Conservation (phyloP, 2,329 filamentous ascomycete genomes). For the Aspergillus quadricinctus region DNA sequence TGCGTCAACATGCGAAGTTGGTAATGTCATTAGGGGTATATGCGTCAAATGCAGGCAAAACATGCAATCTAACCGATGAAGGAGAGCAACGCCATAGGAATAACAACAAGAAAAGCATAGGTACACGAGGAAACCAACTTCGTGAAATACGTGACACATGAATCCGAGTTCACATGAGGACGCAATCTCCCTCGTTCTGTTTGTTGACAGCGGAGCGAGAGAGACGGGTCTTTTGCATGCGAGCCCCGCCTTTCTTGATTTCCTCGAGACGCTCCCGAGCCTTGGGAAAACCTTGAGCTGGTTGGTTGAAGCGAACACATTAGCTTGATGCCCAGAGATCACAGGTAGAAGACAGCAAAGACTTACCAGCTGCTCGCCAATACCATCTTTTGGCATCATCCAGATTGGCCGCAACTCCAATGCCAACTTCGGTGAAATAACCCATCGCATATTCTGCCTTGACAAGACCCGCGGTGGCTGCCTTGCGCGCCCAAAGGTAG, state of each 20-base stretch:
- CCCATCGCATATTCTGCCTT: slow-evolving; percentile 99
- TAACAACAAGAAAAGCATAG: slow-evolving; percentile 2
- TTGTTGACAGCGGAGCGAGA: slow-evolving; percentile 77
- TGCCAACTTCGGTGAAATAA: slow-evolving; percentile 93
- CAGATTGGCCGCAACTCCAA: slow-evolving; percentile 77
- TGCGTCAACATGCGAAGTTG: background rate
- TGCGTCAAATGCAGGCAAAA: slow-evolving; percentile 4
- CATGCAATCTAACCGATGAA: background rate
- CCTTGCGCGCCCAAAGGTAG: slow-evolving; percentile 94
- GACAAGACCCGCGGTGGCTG: slow-evolving; percentile 76
- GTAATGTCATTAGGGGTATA: slow-evolving; percentile 6
- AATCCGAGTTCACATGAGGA: slow-evolving; percentile 35
- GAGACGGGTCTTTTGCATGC: slow-evolving; percentile 69
- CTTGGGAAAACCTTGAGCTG: slow-evolving; percentile 91
- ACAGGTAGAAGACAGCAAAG: background rate
- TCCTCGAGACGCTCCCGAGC: slow-evolving; percentile 90
- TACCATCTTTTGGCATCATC: slow-evolving; percentile 99
- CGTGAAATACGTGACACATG: background rate
- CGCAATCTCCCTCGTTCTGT: slow-evolving; percentile 84
- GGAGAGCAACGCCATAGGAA: slow-evolving; percentile 1
- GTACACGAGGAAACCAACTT: background rate
- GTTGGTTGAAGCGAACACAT: background rate
- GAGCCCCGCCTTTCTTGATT: slow-evolving; percentile 73
- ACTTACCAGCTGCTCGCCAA: slow-evolving; percentile 88
- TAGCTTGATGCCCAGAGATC: slow-evolving; percentile 2